Base-by-base conservation (phyloP, 164 flowering plant genomes). In the Amborella trichopoda region DNA sequence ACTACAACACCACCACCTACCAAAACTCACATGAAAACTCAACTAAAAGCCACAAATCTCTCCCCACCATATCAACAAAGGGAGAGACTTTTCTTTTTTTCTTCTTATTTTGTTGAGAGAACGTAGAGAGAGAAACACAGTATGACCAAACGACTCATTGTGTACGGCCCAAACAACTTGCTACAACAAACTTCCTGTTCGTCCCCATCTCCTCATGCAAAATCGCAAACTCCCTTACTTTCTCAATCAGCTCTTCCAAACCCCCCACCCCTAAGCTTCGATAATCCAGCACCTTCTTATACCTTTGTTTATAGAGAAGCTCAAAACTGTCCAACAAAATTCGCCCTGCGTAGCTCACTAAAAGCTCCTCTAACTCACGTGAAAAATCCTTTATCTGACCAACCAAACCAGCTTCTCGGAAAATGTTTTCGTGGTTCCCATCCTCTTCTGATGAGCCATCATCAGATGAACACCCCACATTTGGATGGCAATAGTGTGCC, bases 331-430 rank as follows among this genome's bases (percentile, higher is more conserved):
- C 60, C 23, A 91, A 23, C 54, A 65, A 73, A 33, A 87, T 74
- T 39, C 70, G 62, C 53, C 93, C 75, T 6, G 78, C 73, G 51
- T 81, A 87, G 65, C 96, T 91, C 26, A 91, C 96, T 13, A 91
- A 68, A 59, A 91, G 90, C 59, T 91, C 96, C 42, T 83, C 89
- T 49, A 91, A 60, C 69, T 91, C 98, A 23, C 52, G 41, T 56
- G 65, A 83, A 61, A 85, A 83, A 43, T 68, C 48, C 27, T 73
- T 59, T 4, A 83, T 68, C 19, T 34, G 56, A 5, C 59, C 63
- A 28, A 62, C 6, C 16, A n/a, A 38, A 10, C 41, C 17, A 16
- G 20, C 41, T 16, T 38, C 16, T 14, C 41, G 53, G 8, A 18
- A 1, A 23, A 28, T 30, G 37, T 46, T 59, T 37, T 67, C 70